Conservation (phyloP, 1,139 yeast genomes). For the Suhomyces taliae region DNA sequence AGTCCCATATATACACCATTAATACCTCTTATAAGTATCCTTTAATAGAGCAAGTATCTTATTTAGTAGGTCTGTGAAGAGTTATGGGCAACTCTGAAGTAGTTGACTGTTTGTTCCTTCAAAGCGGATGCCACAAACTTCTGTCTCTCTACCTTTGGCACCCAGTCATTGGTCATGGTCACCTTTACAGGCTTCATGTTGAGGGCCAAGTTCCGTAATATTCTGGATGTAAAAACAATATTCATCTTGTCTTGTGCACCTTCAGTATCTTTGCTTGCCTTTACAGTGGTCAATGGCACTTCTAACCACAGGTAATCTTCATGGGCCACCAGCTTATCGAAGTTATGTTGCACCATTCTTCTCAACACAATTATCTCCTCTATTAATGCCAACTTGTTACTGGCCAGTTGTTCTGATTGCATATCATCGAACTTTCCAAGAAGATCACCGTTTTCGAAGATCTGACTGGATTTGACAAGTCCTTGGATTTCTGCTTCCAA, state of each 20-base stretch:
- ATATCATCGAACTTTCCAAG: slow-evolving; percentile 23
- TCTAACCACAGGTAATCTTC: slow-evolving; percentile 22
- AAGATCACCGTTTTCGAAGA: slow-evolving; percentile 17
- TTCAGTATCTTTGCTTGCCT: neutral
- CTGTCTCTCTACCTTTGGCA: slow-evolving; percentile 22
- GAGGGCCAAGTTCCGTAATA: slow-evolving; percentile 3
- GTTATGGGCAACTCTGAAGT: neutral
- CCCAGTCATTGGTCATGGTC: slow-evolving; percentile 19
- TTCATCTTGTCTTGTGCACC: neutral
- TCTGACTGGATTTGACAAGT: slow-evolving; percentile 17
- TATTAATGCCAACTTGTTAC: slow-evolving; percentile 30
- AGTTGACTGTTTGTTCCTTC: slow-evolving; percentile 11
- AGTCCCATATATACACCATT: no score
- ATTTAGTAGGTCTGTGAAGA: no score
- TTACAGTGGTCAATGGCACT: slow-evolving; percentile 8
- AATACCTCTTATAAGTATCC: no score
- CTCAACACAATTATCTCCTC: slow-evolving; percentile 40
- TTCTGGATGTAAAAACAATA: neutral
- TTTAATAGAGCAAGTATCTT: no score
- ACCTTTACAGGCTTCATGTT: slow-evolving; percentile 12
- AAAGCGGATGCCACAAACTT: slow-evolving; percentile 17
- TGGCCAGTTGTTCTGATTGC: slow-evolving; percentile 34
- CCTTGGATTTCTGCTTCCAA: slow-evolving; percentile 21
- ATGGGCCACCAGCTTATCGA: slow-evolving; percentile 3
- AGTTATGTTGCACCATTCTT: slow-evolving; percentile 18